Base-by-base conservation (phyloP, 176 grass and related monocot genomes). In the Rhynchospora breviuscula region DNA sequence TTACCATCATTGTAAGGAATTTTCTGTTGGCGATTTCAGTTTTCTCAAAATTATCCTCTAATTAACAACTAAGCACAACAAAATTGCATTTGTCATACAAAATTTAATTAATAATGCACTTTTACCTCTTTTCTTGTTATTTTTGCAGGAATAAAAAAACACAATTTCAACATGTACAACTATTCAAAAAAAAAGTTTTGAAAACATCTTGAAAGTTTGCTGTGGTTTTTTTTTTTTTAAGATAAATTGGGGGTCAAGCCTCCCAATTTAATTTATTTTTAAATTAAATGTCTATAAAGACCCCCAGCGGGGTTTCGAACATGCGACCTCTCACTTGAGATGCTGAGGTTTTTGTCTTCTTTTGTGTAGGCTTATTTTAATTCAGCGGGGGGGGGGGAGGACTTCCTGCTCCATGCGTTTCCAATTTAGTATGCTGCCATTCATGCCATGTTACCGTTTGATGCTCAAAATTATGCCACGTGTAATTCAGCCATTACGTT, bases 391-490 rank as follows among this genome's bases (percentile, higher is more conserved):
- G n/a, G n/a, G n/a, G n/a, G n/a, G n/a, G n/a, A n/a, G 7, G 18
- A 51, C 45, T 25, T 51, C 10, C 10, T 49, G 11, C 22, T 74
- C 13, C 76, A 80, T 29, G 19, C 60, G 40, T 66, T 64, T 25
- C 43, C 8, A 82, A 62, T 66, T 64, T 3, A 53, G 21, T 45
- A 64, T 13, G 44, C 40, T 82, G 62, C 19, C 35, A 82, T 64
- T 64, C 59, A 82, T 26, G 59, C 59, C 35, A 66, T 46, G 19
- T 82, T 82, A 82, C 79, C 79, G 79, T 82, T 82, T 43, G 79
- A 82, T 82, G 22, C 33, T 49, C 44, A 51, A 51, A 64, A 82
- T 31, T 49, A 81, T 25, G 79, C 31, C 57, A 82, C 56, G 56
- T 82, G 79, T 82, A 60, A 81, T 17, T 25, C 10, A 59, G 15